These are phyloP conservation scores for Xylaria sp. DNA, from an alignment of 2,329 filamentous ascomycete genomes.

Conservation along the genomic window DNA sequence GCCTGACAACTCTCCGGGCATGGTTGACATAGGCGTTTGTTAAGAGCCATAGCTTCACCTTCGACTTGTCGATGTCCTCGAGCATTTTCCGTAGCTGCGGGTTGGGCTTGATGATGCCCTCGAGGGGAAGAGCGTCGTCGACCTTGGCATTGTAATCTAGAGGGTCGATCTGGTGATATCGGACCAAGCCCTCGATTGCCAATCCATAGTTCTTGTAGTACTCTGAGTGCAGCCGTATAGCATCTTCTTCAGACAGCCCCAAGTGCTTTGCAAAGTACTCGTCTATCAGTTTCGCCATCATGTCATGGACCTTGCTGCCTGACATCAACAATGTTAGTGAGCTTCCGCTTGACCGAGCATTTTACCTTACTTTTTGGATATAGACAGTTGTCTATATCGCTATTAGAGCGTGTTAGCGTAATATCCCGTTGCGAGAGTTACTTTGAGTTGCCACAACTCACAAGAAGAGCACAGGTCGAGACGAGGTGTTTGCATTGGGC, in stretches of 20 bases:
- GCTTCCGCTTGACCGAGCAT: neutral
- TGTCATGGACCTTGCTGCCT: conserved; percentile 84
- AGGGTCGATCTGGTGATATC: conserved; percentile 94
- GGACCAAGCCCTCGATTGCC: conserved; percentile 94
- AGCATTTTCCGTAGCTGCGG: conserved; percentile 79
- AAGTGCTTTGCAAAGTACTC: conserved; percentile 75
- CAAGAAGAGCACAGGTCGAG: conserved; percentile 58
- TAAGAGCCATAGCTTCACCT: conserved; percentile 91
- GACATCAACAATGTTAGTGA: conserved; percentile 36
- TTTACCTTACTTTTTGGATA: conserved; percentile 80
- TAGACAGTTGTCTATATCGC: conserved; percentile 98
- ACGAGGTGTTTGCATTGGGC: conserved; percentile 40
- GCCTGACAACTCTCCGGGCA: conserved; percentile 80
- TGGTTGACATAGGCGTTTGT: conserved; percentile 97
- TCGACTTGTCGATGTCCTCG: conserved; percentile 81
- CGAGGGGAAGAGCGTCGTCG: conserved; percentile 91
- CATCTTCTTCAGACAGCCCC: conserved; percentile 78
- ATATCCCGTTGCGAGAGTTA: neutral
- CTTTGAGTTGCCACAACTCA: conserved; percentile 44
- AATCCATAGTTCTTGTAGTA: conserved; percentile 97
- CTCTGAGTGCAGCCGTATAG: conserved; percentile 84
- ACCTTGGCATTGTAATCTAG: conserved; percentile 95
- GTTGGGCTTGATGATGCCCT: conserved; percentile 84
- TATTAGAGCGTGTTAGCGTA: conserved; percentile 64
- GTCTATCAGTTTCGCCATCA: conserved; percentile 87